Conservation (phyloP, 805 yeast genomes). For the Myxozyma melibiosi region DNA sequence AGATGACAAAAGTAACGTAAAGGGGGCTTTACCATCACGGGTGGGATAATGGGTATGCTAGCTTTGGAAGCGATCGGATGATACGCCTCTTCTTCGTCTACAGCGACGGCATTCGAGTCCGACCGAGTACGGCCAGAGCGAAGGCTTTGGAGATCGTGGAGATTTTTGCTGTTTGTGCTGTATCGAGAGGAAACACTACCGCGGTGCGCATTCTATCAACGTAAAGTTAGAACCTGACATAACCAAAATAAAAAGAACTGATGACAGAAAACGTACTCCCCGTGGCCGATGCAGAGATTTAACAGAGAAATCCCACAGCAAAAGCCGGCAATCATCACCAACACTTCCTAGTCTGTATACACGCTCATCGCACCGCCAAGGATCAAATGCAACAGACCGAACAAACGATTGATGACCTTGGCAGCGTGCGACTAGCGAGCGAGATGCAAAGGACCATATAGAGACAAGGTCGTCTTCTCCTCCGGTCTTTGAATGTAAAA, state of each 20-base stretch:
- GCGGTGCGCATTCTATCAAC: slow-evolving; percentile 13
- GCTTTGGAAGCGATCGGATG: slow-evolving; percentile 32
- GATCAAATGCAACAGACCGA: slow-evolving; percentile 50
- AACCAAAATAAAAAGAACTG: not conserved
- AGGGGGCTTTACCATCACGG: slow-evolving; percentile 26
- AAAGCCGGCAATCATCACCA: slow-evolving; percentile 57
- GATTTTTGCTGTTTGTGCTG: slow-evolving; percentile 11
- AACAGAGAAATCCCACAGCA: slow-evolving; percentile 60
- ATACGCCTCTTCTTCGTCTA: slow-evolving; percentile 27
- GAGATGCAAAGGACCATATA: slow-evolving; percentile 45
- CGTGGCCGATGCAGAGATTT: slow-evolving; percentile 42
- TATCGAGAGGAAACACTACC: slow-evolving; percentile 29
- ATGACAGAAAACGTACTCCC: slow-evolving; percentile 9
- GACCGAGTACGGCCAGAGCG: slow-evolving; percentile 16
- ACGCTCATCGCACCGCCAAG: slow-evolving; percentile 42
- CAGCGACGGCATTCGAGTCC: slow-evolving; percentile 27
- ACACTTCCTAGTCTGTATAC: slow-evolving; percentile 55
- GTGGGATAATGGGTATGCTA: slow-evolving; percentile 32
- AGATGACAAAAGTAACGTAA: not conserved
- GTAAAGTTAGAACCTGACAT: not conserved
- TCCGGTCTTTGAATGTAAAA: slow-evolving; percentile 44
- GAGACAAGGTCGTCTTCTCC: slow-evolving; percentile 58
- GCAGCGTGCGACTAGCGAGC: slow-evolving; percentile 43
- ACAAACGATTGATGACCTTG: slow-evolving; percentile 61
- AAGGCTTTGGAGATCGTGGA: slow-evolving; percentile 9